Evolutionary conservation across 73 alveolate genomes (phyloP), one percentile per base, ranked within the genome.

Genomic region (Effrenium voratum): DNA sequence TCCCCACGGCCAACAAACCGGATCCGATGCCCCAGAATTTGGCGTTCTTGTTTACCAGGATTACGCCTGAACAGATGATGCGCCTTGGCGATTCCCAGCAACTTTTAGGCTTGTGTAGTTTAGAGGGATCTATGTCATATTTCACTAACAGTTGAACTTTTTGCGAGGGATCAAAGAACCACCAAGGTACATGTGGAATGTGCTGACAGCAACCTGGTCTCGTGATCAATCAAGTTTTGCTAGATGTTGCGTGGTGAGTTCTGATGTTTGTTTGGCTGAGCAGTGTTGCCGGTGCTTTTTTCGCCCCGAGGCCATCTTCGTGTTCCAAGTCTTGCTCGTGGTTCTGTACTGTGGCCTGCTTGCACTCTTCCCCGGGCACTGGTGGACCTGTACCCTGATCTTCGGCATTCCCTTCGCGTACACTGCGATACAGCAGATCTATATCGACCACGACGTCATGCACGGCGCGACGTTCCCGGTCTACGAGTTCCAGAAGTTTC

Each of bases 391-490:
- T 77, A 91, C 98, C 41, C 43, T 70, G 55, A 30, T 1, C 85
- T 87, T 87, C 52, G 95, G 95, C 52, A 26, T 66, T 36, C 81
- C 86, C 36, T 91, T 91, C 59, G 44, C 98, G 44, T 91, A 91
- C 88, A 70, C 70, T 55, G 98, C 98, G 90, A 91, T 91, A 43
- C 98, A 91, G 98, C 76, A 91, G 30, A 44, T 79, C 44, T 19
- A n/a, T 30, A 57, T 70, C 45, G 81, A 68, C 43, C 43, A 70
- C 44, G 43, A 83, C 50, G 98, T 91, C 57, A 91, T 91, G 98
- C 98, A 91, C 19, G 98, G 98, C 22, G 98, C 98, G n/a, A 91
- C 98, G 38, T 91, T 91, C 98, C 98, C 98, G 6, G 79, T 49
- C 41, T 91, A 91, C 44, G 86, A 68, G 87, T 70, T 32, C 47